These are phyloP conservation scores for Solanum infundibuliforme DNA, from an alignment of 257 asterid species.

Conservation along the genomic window DNA sequence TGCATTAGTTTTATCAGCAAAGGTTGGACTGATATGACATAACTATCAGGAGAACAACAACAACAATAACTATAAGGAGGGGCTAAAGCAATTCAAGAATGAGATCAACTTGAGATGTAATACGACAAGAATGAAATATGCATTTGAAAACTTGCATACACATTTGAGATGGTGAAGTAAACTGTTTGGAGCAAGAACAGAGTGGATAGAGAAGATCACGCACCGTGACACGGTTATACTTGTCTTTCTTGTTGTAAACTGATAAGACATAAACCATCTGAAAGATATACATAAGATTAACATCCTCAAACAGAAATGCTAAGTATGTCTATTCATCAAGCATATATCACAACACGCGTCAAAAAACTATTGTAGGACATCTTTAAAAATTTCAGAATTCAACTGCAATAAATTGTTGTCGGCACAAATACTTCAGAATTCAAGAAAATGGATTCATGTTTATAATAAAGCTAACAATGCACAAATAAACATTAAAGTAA, in stretches of 20 bases:
- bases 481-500: neutral
- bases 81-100: neutral
- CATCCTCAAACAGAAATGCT: neutral
- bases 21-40: neutral
- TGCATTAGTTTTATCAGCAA: neutral
- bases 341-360: neutral
- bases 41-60: neutral
- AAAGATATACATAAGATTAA: slow-evolving; percentile 4
- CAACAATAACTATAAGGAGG: neutral
- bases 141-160: neutral
- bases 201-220: slow-evolving; percentile 9
- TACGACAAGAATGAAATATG: neutral
- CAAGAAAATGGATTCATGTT: neutral
- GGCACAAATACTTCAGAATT: neutral
- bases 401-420: neutral
- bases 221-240: slow-evolving; percentile 59
- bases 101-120: neutral
- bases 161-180: neutral
- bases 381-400: neutral
- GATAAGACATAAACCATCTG: slow-evolving; percentile 94
- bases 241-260: slow-evolving; percentile 80
- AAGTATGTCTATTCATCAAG: neutral
- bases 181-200: neutral
- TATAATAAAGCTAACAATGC: neutral
- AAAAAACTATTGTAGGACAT: neutral